These are phyloP conservation scores for Pestalotiopsis sp. DNA, from an alignment of 2,329 filamentous ascomycete genomes.

Conservation along the genomic window DNA sequence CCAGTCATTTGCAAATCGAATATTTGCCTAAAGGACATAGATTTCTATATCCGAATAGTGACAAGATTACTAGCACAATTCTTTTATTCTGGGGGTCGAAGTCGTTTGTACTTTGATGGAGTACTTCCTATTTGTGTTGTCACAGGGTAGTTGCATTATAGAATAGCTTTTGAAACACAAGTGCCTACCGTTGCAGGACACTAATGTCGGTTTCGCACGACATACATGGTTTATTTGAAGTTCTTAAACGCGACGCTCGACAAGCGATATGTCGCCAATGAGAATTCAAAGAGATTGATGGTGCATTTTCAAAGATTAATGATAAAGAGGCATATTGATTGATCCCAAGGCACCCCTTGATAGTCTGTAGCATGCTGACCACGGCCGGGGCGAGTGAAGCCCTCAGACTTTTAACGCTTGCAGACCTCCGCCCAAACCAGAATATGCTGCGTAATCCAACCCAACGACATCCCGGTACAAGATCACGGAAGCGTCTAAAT, in stretches of 20 bases:
- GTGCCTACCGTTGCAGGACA: no score
- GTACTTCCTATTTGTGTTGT: no score
- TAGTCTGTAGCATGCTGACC: not conserved
- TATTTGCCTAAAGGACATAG: no score
- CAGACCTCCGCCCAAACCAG: not conserved
- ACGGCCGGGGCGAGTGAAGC: not conserved
- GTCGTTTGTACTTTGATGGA: no score
- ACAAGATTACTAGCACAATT: no score
- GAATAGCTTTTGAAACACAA: no score
- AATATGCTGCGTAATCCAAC: not conserved
- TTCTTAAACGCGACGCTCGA: not conserved
- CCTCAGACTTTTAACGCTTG: not conserved
- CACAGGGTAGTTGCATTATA: no score
- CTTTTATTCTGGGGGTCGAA: no score
- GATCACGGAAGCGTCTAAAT: not conserved
- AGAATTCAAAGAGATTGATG: not conserved
- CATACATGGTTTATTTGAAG: not conserved
- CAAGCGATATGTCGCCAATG: not conserved
- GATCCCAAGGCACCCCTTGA: not conserved
- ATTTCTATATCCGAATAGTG: no score
- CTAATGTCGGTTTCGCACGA: no score
- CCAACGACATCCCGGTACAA: not conserved
- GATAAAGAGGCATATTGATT: not conserved
- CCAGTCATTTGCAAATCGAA: no score
- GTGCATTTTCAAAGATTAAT: not conserved